Conservation (phyloP, 2,329 filamentous ascomycete genomes). For the Boeremia exigua region DNA sequence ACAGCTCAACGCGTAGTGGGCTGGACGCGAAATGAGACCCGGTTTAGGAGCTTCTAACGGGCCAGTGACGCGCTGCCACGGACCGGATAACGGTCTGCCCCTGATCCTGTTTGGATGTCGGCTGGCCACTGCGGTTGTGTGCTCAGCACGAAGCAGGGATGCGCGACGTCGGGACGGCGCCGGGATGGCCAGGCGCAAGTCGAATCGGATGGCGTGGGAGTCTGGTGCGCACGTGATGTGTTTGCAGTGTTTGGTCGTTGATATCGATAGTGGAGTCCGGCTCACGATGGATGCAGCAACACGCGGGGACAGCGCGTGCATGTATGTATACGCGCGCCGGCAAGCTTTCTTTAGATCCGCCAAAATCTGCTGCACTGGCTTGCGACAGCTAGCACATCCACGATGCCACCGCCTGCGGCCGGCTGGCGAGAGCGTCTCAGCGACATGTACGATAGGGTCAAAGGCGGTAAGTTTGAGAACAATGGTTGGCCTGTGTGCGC, state of each 20-base stretch:
- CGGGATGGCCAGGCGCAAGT: constrained; percentile 11
- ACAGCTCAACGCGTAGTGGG: constrained; percentile 35
- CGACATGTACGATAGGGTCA: constrained; percentile 40
- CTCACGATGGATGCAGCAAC: constrained; percentile 2
- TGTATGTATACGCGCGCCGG: constrained; percentile 8
- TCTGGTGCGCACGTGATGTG: constrained; percentile 23
- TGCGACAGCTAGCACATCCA: constrained; percentile 15
- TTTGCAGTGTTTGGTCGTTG: constrained; percentile 4
- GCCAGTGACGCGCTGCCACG: constrained; percentile 43
- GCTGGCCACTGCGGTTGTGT: constrained; percentile 18
- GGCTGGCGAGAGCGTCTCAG: constrained; percentile 43
- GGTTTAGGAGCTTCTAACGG: constrained; percentile 28
- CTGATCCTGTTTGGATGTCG: constrained; percentile 24
- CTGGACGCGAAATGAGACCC: constrained; percentile 35
- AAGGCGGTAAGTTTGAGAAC: constrained; percentile 44
- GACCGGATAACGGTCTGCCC: constrained; percentile 23
- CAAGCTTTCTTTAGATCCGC: neutral
- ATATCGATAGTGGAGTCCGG: constrained; percentile 5
- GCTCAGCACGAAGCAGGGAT: constrained; percentile 28
- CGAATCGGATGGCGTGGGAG: constrained; percentile 8
- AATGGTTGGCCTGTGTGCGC: constrained; percentile 41
- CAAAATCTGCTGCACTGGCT: neutral
- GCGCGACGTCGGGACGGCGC: constrained; percentile 23
- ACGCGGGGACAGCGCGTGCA: constrained; percentile 11
- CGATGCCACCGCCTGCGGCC: constrained; percentile 45